Base-by-base conservation (phyloP, 768 basidiomycete species). In the Boletus bicolor region DNA sequence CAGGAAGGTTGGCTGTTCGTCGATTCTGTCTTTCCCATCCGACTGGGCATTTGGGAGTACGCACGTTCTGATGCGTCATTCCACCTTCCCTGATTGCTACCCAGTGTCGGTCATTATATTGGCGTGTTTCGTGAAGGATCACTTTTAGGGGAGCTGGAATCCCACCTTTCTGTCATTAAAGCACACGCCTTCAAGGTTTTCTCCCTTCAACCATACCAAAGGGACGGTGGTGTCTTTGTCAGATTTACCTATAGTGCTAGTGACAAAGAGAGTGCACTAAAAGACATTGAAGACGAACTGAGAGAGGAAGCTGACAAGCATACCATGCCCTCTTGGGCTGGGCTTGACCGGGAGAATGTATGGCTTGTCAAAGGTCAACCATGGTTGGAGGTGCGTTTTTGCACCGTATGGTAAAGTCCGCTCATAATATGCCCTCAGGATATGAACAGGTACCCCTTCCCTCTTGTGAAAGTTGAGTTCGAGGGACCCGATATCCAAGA, bases 211-310 rank as follows among this genome's bases (percentile, higher is more conserved):
- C 84, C 85, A 8, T 78, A 84, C 58, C 70, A 73, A 49, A 95
- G 94, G 63, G 92, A 94, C 57, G 93, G 93, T 3, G 93, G 93
- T 5, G 85, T 91, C 15, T 93, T 92, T 66, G 85, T 93, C 38
- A 78, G 77, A 34, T 92, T 93, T 68, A 72, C 76, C 24, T 95
- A 86, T 64, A 70, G 61, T 32, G 69, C 76, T 4, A 62, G 58
- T 32, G 73, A 74, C 57, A 60, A 66, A 17, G 72, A 80, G 21
- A 64, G 56, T 15, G 77, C 79, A 11, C 65, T 84, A 7, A 68
- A 70, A 26, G 71, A 72, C 3, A 81, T 93, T 7, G 74, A 87
- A 59, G 61, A 70, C 3, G 72, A 77, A 21, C 64, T 90, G 1
- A 73, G 75, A 49, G 70, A 75, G 12, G 73, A 79, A 57, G 71